Evolutionary conservation across 139 green algal genomes (phyloP).

Genomic region (Micractinium conductrix): DNA sequence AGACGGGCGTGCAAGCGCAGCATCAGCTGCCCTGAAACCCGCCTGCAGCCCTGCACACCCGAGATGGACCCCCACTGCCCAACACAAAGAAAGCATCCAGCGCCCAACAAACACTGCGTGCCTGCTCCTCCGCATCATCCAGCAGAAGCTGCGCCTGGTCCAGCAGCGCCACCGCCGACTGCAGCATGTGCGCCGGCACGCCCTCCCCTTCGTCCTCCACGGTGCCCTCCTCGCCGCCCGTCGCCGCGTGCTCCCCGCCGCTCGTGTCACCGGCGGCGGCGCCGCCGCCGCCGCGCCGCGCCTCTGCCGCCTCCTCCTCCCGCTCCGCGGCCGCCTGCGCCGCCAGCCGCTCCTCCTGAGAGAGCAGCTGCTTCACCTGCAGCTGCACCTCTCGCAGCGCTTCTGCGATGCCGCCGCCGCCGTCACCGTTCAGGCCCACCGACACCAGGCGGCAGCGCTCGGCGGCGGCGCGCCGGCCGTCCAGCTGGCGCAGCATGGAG

Average conservation of each 20-base stretch:
- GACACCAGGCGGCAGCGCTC: slow-evolving; percentile 51
- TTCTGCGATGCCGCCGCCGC: slow-evolving; percentile 37
- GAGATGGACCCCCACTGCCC: too few relatives aligned
- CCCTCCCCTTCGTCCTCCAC: slow-evolving; percentile 37
- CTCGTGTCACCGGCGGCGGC: background rate
- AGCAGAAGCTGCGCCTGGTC: slow-evolving; percentile 43
- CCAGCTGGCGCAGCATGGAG: slow-evolving; percentile 50
- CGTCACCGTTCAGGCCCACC: background rate
- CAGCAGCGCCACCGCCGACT: slow-evolving; percentile 37
- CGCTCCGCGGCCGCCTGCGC: slow-evolving; percentile 1
- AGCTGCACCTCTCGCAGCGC: slow-evolving; percentile 50
- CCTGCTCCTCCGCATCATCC: slow-evolving; percentile 24
- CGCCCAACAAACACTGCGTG: background rate
- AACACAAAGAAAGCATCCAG: too few relatives aligned
- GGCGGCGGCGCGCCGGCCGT: slow-evolving; percentile 45
- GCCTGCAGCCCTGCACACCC: too few relatives aligned
- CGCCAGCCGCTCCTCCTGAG: slow-evolving; percentile 48
- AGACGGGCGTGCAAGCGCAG: background rate
- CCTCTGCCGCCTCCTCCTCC: background rate
- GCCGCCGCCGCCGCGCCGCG: slow-evolving; percentile 38
- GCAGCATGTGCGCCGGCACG: slow-evolving; percentile 43
- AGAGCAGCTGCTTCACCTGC: slow-evolving; percentile 36
- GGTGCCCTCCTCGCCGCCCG: slow-evolving; percentile 28
- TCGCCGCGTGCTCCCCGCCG: background rate
- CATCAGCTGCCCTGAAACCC: background rate